These are phyloP conservation scores for Henckelia pumila DNA, from an alignment of 257 asterid genomes.

Conservation along the genomic window DNA sequence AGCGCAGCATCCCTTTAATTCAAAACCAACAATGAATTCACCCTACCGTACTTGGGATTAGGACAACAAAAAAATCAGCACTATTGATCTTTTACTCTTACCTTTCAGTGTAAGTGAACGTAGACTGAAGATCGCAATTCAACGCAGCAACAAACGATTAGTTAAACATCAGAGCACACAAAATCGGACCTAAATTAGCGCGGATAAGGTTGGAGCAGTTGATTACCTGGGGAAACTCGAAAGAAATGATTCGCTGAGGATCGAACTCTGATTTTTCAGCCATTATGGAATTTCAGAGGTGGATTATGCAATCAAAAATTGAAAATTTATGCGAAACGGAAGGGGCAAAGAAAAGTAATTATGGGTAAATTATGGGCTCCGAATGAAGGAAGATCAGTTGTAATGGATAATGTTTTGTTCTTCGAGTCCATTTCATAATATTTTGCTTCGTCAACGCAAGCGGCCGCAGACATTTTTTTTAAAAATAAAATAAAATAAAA, in stretches of 20 bases:
- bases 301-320: neutral
- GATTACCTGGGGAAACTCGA: slow-evolving; percentile 67
- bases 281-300: slow-evolving; percentile 37
- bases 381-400: neutral
- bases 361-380: neutral
- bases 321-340: neutral
- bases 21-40: neutral
- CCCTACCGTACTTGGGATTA: neutral
- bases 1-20: slow-evolving; percentile 54
- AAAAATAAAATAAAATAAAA: too few species aligned
- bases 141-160: slow-evolving; percentile 9
- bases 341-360: neutral
- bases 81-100: slow-evolving; percentile 11
- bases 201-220: neutral
- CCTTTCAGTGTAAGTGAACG: slow-evolving; percentile 65
- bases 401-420: neutral
- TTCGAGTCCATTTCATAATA: neutral
- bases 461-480: neutral
- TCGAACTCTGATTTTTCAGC: slow-evolving; percentile 48
- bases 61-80: neutral
- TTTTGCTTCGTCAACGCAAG: neutral
- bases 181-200: slow-evolving; percentile 6
- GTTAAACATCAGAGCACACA: neutral
- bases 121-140: slow-evolving; percentile 42
- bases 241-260: slow-evolving; percentile 57